Base-by-base conservation (phyloP, 139 green algal genomes). In the Chlamydomonas sp. region DNA sequence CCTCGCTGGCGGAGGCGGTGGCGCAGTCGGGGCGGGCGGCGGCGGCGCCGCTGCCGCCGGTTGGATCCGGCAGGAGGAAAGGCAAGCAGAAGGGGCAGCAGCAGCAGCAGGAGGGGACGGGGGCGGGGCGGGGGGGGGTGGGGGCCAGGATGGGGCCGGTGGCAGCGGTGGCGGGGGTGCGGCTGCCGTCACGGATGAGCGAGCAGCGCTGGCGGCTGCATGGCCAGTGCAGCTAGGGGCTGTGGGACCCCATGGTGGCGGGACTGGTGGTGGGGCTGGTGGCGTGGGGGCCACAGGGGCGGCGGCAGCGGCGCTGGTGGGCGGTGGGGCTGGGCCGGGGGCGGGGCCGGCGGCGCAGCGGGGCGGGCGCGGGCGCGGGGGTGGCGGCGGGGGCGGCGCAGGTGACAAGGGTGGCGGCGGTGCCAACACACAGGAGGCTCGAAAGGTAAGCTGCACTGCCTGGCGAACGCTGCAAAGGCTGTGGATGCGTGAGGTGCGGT, bases 1-100 rank as follows among this genome's bases (percentile, higher is more conserved):
- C 83, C 2, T 87, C 83, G 49, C 83, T 87, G 73, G 72, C 83
- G 14, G 80, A 18, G 58, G 80, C 80, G 68, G 73, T 77, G 20
- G 82, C 71, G 67, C 81, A 86, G 69, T 18, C 31, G 18, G 82
- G 80, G 58, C 61, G 72, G 68, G 66, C 31, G 71, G 68, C 49
- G 72, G 18, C 59, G 10, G 81, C 71, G 0, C 71, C 10, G 81
- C 71, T 57, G 49, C 49, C 74, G 74, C 49, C 74, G 59, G 5
- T 15, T 10, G 31, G 75, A 80, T 57, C 49, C 2, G 31, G 58
- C 75, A 7, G 59, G 60, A 60, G 18, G 4, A 59, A 68, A 58
- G 69, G 60, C 2, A 57, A 73, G 79, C 62, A 57, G 57, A 59
- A 80, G 49, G 58, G 49, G 77, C 62, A 62, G 78, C 62, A 20